A percentile compares a stretch with the other conserved stretches of the same genome.
Conservation (phyloP, 2,329 filamentous ascomycete genomes). For the Monosporascus sp. region DNA sequence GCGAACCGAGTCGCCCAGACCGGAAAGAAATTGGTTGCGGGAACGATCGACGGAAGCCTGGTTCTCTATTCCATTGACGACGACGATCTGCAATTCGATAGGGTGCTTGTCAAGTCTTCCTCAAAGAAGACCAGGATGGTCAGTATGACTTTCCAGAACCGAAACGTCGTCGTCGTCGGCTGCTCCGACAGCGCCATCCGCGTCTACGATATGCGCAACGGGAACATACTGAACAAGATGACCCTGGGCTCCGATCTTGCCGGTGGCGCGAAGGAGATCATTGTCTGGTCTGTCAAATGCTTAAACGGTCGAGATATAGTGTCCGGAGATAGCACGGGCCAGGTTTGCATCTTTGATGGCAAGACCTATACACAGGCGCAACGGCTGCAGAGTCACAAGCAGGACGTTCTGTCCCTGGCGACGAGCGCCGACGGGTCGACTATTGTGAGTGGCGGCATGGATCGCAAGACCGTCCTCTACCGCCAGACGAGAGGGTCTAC, state of each 20-base stretch:
- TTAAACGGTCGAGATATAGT: conserved; percentile 85
- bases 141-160: conserved; percentile 84
- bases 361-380: conserved; percentile 87
- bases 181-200: conserved; percentile 95
- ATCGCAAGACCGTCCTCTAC: conserved; percentile 80
- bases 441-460: conserved; percentile 88
- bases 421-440: conserved; percentile 73
- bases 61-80: conserved; percentile 84
- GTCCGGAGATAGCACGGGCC: conserved; percentile 90
- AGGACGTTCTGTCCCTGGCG: conserved; percentile 86
- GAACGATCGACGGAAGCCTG: conserved; percentile 87
- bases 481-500: conserved; percentile 57
- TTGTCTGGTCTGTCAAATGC: conserved; percentile 91
- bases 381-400: conserved; percentile 78
- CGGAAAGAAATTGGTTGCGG: conserved; percentile 65
- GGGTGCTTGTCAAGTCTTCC: conserved; percentile 67
- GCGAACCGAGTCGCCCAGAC: conserved; percentile 26
- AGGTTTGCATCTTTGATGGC: conserved; percentile 89
- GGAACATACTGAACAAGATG: conserved; percentile 72
- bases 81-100: conserved; percentile 73
- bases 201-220: conserved; percentile 78
- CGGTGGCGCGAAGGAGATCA: conserved; percentile 75
- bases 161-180: conserved; percentile 76
- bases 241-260: conserved; percentile 74
- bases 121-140: conserved; percentile 85